Evolutionary conservation across 257 asterid species (phyloP).

Genomic region (Nicotiana tabacum): DNA sequence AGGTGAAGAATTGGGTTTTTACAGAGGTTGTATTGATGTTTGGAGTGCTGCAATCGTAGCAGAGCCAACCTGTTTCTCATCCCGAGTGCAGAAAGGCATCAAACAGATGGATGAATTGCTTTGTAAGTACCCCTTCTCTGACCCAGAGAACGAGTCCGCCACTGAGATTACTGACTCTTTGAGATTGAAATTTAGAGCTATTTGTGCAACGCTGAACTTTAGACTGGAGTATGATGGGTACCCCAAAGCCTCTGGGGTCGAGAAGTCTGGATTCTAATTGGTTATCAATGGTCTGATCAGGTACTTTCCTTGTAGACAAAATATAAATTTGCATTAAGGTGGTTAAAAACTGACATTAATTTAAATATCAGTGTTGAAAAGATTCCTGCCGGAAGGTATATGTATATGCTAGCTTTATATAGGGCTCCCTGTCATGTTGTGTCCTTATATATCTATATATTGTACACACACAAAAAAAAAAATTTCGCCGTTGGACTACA

Average conservation of each 20-base stretch:
- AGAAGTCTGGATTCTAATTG: conserved; percentile 8
- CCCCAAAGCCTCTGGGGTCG: conserved; percentile 15
- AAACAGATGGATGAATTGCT: conserved; percentile 62
- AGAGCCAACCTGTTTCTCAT: conserved; percentile 45
- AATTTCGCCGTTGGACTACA: background rate
- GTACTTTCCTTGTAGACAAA: background rate
- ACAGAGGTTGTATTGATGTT: conserved; percentile 54
- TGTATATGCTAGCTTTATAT: background rate
- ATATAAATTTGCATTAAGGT: background rate
- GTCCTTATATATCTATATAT: background rate
- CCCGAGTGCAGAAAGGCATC: conserved; percentile 42
- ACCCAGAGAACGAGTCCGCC: conserved; percentile 61
- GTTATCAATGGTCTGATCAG: background rate
- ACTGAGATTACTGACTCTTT: conserved; percentile 44
- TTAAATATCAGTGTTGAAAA: background rate
- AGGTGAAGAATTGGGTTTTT: conserved; percentile 67
- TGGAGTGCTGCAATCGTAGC: conserved; percentile 54
- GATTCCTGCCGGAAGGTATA: background rate
- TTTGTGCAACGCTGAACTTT: conserved; percentile 52
- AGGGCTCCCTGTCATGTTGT: no score
- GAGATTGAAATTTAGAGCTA: conserved; percentile 57
- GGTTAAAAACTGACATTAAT: background rate
- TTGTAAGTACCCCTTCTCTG: conserved; percentile 35
- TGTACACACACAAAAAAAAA: no score
- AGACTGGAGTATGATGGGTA: conserved; percentile 49